Base-by-base conservation (phyloP, 352 stramenopile species). In the Phytophthora fragariaefolia region DNA sequence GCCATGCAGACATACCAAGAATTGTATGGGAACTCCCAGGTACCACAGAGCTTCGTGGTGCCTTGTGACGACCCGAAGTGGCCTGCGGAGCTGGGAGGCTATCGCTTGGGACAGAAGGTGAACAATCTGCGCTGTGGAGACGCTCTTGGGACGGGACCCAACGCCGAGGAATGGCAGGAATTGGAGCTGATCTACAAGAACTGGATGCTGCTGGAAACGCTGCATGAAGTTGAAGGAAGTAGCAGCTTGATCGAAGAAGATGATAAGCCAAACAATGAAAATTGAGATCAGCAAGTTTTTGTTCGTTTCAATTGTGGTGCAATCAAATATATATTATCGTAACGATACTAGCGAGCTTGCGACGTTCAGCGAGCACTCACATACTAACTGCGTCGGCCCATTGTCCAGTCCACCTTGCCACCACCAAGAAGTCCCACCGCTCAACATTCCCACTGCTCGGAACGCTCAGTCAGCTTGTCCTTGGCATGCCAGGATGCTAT, bases 121-220 rank as follows among this genome's bases (percentile, higher is more conserved):
- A 83, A 79, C 53, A 82, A 83, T 27, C 38, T 83, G 64, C 75
- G 75, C 22, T 77, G 64, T 23, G 53, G 74, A 6, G 50, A 71
- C 7, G 58, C 50, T 10, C 38, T 63, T 15, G 38, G 38, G 3
- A 49, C 56, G 3, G 66, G 54, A 30, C 17, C 46, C 3, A 30
- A 58, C n/a, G 66, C 43, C 2, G 54, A 63, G 15, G 66, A 73
- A 34, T 58, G 67, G 56, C 58, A 78, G 38, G 71, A 82, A 17
- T 63, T 83, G 32, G 72, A 80, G 34, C 46, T 80, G 23, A 70
- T 83, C 20, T 71, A 68, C 72, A 83, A 79, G 62, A 83, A 68
- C 58, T 83, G 75, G 72, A 40, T 83, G 38, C 57, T 83, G 26
- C 66, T 83, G 10, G 63, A 83, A 43, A 78, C 76, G 13, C 40